phyloP scores from a whole-genome alignment of 1,284 basidiomycete genomes.

The Cryptococcus sp. region DNA sequence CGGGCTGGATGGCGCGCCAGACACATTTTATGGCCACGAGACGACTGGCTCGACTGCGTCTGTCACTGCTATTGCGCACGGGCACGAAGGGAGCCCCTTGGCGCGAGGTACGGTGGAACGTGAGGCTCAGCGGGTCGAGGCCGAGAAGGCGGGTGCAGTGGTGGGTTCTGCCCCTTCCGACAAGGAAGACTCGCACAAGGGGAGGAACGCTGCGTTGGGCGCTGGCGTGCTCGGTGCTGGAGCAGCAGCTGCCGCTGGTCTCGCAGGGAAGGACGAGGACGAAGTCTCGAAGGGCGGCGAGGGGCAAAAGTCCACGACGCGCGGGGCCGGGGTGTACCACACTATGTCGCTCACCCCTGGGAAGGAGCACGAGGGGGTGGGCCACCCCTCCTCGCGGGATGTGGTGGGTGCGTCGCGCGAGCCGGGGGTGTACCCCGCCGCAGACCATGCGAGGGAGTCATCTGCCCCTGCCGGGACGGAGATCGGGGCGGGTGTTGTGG shows the following conservation, averaged over 20 bases:
- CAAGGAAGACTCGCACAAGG: not conserved
- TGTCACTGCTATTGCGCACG: constrained; percentile 45
- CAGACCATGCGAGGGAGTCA: constrained; percentile 9
- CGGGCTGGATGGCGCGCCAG: not conserved
- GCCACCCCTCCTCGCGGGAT: constrained; percentile 27
- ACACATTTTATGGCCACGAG: constrained; percentile 23
- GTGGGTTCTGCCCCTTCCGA: not conserved
- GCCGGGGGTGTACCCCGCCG: constrained; percentile 26
- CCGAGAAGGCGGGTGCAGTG: not conserved
- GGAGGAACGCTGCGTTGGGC: not conserved
- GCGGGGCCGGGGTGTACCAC: constrained; percentile 7
- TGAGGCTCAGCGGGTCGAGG: not conserved
- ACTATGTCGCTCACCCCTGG: constrained; percentile 24
- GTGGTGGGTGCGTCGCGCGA: constrained; percentile 20
- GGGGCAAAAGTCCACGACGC: constrained; percentile 12
- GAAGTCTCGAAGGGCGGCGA: not conserved
- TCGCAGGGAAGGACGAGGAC: not conserved
- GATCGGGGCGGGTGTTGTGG: not conserved
- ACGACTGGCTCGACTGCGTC: constrained; percentile 34
- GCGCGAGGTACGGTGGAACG: not conserved
- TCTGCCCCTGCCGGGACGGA: not conserved
- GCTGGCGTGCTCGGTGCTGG: not conserved
- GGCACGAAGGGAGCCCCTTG: constrained; percentile 31
- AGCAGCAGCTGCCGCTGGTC: not conserved
- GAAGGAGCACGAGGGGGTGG: constrained; percentile 24